Percentiles rank a stretch among this genome's conserved stretches.
phyloP scores from a whole-genome alignment of 306 rosid genomes.

The Vigna trinervia region DNA sequence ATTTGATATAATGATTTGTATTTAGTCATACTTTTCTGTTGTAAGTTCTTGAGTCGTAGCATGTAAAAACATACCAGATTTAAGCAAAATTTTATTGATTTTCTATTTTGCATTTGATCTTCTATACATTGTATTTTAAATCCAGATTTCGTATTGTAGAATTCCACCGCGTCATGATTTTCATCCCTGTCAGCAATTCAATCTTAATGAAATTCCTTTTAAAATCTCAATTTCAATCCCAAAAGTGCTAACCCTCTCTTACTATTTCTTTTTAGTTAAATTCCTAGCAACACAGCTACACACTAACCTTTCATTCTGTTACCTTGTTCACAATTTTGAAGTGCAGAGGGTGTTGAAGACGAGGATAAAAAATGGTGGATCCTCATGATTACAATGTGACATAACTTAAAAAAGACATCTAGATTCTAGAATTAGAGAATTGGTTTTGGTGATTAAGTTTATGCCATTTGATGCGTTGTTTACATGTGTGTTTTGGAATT shows the following conservation, averaged over 20 bases:
- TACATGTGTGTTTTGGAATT: neutral
- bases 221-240: neutral
- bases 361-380: neutral
- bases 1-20: constrained; percentile 7
- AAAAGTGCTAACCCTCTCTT: neutral
- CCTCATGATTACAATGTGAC: neutral
- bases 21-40: constrained; percentile 9
- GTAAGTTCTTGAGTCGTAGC: constrained; percentile 4
- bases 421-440: neutral
- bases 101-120: neutral
- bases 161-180: neutral
- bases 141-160: neutral
- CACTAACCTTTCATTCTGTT: neutral
- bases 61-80: neutral
- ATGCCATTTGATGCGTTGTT: neutral
- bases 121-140: neutral
- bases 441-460: neutral
- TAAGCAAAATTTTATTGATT: neutral
- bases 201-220: neutral
- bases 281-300: neutral
- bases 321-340: neutral
- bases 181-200: neutral
- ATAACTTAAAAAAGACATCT: neutral
- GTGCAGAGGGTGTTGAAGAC: neutral
- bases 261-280: neutral